Conservation (phyloP, 768 basidiomycete species). For the Phallus indusiatus region DNA sequence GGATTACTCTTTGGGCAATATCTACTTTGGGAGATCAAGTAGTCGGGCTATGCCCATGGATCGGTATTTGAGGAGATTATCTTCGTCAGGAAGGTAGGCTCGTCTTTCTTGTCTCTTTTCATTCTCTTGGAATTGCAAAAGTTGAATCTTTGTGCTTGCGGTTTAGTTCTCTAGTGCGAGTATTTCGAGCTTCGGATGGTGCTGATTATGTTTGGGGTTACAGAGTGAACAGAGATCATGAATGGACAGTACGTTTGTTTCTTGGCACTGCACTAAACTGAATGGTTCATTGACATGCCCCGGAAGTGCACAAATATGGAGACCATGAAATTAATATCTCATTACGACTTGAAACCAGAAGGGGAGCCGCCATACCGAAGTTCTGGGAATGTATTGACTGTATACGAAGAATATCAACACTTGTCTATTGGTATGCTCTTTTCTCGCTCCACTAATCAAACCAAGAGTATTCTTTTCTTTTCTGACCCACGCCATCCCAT, state of each 20-base stretch:
- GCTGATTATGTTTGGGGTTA: constrained; percentile 63
- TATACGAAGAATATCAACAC: constrained; percentile 45
- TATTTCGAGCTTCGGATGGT: constrained; percentile 61
- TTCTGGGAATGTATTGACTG: constrained; percentile 53
- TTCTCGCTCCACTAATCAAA: neutral
- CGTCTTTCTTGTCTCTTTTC: no score
- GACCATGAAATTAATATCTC: constrained; percentile 44
- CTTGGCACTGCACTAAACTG: no score
- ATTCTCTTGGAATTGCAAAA: constrained; percentile 6
- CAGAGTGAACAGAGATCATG: constrained; percentile 35
- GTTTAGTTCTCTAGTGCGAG: constrained; percentile 53
- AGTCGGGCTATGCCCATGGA: constrained; percentile 45
- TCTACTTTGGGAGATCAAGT: constrained; percentile 40
- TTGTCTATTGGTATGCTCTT: constrained; percentile 43
- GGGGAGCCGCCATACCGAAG: constrained; percentile 41
- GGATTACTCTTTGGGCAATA: constrained; percentile 48
- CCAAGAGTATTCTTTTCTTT: neutral
- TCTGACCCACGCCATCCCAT: neutral
- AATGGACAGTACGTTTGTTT: constrained; percentile 63
- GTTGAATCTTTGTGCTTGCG: neutral
- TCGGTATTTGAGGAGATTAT: constrained; percentile 53
- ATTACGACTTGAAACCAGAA: constrained; percentile 52
- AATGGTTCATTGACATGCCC: no score
- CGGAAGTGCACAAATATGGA: constrained; percentile 45
- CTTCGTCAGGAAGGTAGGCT: constrained; percentile 56